These are phyloP conservation scores for Porogramme epimiltina DNA, from an alignment of 1,284 basidiomycete species.

Conservation along the genomic window DNA sequence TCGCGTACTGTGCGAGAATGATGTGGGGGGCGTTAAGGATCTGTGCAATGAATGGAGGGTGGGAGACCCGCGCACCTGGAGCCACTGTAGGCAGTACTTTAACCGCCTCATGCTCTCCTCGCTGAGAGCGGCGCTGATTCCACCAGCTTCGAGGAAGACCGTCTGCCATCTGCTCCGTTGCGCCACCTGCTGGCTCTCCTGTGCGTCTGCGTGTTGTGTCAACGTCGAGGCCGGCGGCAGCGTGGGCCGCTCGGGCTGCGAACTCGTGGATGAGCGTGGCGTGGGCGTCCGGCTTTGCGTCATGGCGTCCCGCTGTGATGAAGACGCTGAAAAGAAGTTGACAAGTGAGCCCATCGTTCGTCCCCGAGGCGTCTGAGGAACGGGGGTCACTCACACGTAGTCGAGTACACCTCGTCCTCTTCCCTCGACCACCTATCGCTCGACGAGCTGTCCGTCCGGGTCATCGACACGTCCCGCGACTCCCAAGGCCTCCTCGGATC, in stretches of 20 bases:
- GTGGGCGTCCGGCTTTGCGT: slow-evolving; percentile 30
- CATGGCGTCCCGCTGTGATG: background rate
- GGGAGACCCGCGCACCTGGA: slow-evolving; percentile 57
- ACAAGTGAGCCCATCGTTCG: too few relatives aligned
- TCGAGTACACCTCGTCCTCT: slow-evolving; percentile 4
- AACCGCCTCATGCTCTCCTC: slow-evolving; percentile 88
- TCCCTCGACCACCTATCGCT: slow-evolving; percentile 4
- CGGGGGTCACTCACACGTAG: background rate
- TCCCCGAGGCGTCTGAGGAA: background rate
- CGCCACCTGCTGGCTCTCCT: slow-evolving; percentile 46
- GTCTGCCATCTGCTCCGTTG: slow-evolving; percentile 82
- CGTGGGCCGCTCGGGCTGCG: slow-evolving; percentile 20
- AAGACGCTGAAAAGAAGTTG: too few relatives aligned
- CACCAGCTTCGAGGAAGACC: slow-evolving; percentile 86
- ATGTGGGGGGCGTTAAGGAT: slow-evolving; percentile 4
- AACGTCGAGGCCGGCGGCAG: slow-evolving; percentile 20
- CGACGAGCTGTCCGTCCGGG: slow-evolving; percentile 12
- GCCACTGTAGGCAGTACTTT: slow-evolving; percentile 87
- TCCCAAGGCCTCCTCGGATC: slow-evolving; percentile 19
- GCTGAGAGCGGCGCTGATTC: slow-evolving; percentile 84
- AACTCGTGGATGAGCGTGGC: slow-evolving; percentile 21
- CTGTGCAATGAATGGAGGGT: background rate
- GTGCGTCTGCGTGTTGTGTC: slow-evolving; percentile 19
- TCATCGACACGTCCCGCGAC: slow-evolving; percentile 30
- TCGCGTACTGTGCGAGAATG: slow-evolving; percentile 83